These are phyloP conservation scores for Myriangium duriaei DNA, from an alignment of 2,329 filamentous ascomycete genomes.

Conservation along the genomic window DNA sequence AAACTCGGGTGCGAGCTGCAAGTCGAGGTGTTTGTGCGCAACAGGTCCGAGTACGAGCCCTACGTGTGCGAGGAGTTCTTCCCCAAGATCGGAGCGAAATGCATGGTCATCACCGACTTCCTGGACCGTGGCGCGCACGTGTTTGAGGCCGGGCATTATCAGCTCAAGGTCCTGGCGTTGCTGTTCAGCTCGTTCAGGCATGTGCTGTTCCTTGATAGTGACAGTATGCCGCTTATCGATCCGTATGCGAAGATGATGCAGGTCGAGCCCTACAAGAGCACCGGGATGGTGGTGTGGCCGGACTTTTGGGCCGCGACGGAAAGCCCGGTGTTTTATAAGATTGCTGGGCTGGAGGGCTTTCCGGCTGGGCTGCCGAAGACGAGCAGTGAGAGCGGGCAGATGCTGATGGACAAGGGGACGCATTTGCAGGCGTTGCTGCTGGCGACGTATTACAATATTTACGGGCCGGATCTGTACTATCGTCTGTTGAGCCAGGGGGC, in stretches of 20 bases:
- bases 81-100: conserved; percentile 30
- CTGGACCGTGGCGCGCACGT: conserved; percentile 17
- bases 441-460: conserved; percentile 38
- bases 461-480: conserved; percentile 34
- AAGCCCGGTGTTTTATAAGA: conserved; percentile 27
- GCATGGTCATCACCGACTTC: conserved; percentile 33
- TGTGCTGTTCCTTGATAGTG: conserved; percentile 38
- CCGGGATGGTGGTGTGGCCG: conserved; percentile 34
- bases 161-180: conserved; percentile 37
- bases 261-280: conserved; percentile 29
- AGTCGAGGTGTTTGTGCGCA: conserved; percentile 34
- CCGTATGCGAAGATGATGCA: conserved; percentile 30
- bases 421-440: conserved; percentile 33
- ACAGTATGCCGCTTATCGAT: conserved; percentile 32
- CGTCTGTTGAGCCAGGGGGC: conserved; percentile 35
- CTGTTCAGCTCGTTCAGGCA: conserved; percentile 39
- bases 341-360: conserved; percentile 22
- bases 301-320: conserved; percentile 34
- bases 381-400: conserved; percentile 33
- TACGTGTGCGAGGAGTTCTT: conserved; percentile 33
- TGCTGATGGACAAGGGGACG: conserved; percentile 32
- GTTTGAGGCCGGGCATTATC: conserved; percentile 30
- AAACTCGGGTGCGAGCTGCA: conserved; percentile 31
- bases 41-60: conserved; percentile 29
- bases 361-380: conserved; percentile 24